A percentile compares a stretch with the other conserved stretches of the same genome.
phyloP scores from a whole-genome alignment of 805 yeast species.

The Ogataea chonburiensis region DNA sequence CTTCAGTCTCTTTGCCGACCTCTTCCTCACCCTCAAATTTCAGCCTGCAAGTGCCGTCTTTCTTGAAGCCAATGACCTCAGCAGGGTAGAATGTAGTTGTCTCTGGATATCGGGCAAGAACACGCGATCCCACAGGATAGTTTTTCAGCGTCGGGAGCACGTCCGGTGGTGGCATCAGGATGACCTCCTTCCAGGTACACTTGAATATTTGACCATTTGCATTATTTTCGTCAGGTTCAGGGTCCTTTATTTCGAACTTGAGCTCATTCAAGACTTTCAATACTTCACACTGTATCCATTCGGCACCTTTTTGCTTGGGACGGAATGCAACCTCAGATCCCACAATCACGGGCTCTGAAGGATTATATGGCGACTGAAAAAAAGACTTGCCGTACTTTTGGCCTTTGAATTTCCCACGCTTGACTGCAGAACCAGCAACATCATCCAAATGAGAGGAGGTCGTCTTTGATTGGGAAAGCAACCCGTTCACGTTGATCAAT shows the following conservation, averaged over 20 bases:
- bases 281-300: conserved; percentile 96
- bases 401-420: conserved; percentile 12
- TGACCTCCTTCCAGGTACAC: conserved; percentile 77
- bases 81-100: conserved; percentile 97
- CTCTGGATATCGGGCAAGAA: conserved; percentile 93
- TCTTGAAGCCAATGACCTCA: conserved; percentile 72
- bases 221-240: conserved; percentile 93
- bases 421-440: conserved; percentile 12
- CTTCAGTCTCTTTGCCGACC: conserved; percentile 92
- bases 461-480: conserved; percentile 36
- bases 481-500: conserved; percentile 44
- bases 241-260: conserved; percentile 89
- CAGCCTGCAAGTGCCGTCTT: conserved; percentile 75
- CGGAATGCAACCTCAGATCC: conserved; percentile 90
- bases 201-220: conserved; percentile 85
- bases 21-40: conserved; percentile 97
- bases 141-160: conserved; percentile 37
- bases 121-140: conserved; percentile 76
- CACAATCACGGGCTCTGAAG: conserved; percentile 53
- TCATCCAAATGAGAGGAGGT: conserved; percentile 10
- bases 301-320: conserved; percentile 67
- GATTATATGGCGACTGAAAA: conserved; percentile 56
- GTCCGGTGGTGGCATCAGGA: conserved; percentile 59
- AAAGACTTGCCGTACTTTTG: conserved; percentile 26
- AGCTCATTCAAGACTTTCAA: conserved; percentile 48